Evolutionary conservation across 768 basidiomycete species (phyloP).

Genomic region (Agaricus blazei): DNA sequence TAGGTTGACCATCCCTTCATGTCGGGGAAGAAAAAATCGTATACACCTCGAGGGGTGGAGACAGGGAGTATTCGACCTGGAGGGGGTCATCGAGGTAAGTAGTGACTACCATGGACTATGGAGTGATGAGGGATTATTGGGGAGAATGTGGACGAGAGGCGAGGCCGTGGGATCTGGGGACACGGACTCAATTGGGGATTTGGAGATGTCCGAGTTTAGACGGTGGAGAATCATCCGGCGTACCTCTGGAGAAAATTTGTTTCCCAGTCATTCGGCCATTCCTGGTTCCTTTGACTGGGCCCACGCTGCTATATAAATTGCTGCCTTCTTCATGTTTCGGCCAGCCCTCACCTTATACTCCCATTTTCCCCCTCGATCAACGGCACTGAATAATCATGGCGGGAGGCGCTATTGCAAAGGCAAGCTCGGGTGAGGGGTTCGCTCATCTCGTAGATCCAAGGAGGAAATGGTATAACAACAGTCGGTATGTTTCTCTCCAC

Average conservation of each 20-base stretch:
- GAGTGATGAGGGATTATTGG: too few species aligned
- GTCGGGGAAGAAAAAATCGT: too few species aligned
- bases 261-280: slow-evolving; percentile 26
- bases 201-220: too few species aligned
- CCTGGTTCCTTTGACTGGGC: neutral
- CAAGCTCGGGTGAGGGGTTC: slow-evolving; percentile 31
- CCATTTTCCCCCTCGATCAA: slow-evolving; percentile 14
- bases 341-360: slow-evolving; percentile 20
- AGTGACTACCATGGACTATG: too few species aligned
- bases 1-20: too few species aligned
- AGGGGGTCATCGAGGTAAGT: too few species aligned
- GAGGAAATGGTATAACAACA: slow-evolving; percentile 76
- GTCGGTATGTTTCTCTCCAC: slow-evolving; percentile 36
- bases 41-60: too few species aligned
- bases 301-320: too few species aligned
- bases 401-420: slow-evolving; percentile 40
- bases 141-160: too few species aligned
- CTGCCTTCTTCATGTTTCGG: slow-evolving; percentile 19
- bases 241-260: slow-evolving; percentile 38
- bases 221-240: slow-evolving; percentile 15
- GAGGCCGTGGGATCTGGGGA: too few species aligned
- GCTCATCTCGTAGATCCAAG: slow-evolving; percentile 57
- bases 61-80: too few species aligned
- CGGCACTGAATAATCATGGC: slow-evolving; percentile 40
- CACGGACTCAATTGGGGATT: too few species aligned